Percentiles rank a stretch among this genome's conserved stretches.
Conservation (phyloP, 169 alveolate genomes). For the Blepharisma undulans region DNA sequence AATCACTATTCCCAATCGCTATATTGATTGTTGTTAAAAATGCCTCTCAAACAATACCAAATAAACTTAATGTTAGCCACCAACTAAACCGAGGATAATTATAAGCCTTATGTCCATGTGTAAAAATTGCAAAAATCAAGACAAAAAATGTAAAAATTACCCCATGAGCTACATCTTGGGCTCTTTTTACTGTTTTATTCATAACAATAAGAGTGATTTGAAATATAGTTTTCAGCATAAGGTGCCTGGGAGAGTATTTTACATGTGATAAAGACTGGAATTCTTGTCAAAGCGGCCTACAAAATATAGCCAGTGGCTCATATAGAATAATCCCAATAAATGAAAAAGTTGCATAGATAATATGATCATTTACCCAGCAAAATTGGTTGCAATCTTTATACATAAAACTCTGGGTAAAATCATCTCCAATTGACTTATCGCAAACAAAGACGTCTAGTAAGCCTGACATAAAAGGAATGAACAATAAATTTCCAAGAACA, state of each 20-base stretch:
- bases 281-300: background rate
- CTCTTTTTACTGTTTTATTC: slow-evolving; percentile 6
- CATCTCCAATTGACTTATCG: background rate
- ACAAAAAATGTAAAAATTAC: slow-evolving; percentile 13
- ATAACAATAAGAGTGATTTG: slow-evolving; percentile 32
- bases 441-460: background rate
- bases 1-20: background rate
- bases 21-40: slow-evolving; percentile 4
- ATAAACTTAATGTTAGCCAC: background rate
- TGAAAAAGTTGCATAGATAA: background rate
- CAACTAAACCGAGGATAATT: slow-evolving; percentile 5
- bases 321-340: background rate
- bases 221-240: slow-evolving; percentile 28
- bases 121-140: background rate
- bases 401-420: background rate
- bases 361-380: slow-evolving; percentile 4
- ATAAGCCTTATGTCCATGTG: slow-evolving; percentile 8
- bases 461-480: background rate
- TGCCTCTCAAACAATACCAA: background rate
- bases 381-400: background rate
- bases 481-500: background rate
- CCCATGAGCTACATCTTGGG: slow-evolving; percentile 19
- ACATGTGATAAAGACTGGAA: background rate
- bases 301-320: background rate
- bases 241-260: background rate